These are phyloP conservation scores for Lipomyces japonicus DNA, from an alignment of 805 yeast genomes.

Conservation along the genomic window DNA sequence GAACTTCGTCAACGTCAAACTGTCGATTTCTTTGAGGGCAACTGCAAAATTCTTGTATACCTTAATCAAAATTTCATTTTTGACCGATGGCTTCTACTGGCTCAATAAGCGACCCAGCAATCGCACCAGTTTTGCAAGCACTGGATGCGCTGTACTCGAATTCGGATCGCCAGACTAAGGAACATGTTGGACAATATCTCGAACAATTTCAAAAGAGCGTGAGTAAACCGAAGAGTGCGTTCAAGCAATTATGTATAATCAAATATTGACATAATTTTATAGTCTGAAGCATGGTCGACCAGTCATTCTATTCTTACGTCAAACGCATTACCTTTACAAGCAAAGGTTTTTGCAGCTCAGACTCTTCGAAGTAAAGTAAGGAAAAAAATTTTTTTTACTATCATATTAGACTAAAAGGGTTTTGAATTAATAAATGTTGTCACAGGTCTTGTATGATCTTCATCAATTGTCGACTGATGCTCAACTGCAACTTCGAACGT, in stretches of 20 bases:
- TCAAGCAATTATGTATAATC: no score
- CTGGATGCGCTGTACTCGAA: slow-evolving; percentile 50
- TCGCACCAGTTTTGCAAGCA: slow-evolving; percentile 33
- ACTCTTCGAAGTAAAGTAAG: slow-evolving; percentile 69
- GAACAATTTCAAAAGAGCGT: slow-evolving; percentile 74
- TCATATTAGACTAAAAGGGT: not conserved
- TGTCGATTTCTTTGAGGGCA: no score
- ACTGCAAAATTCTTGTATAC: no score
- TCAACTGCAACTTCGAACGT: slow-evolving; percentile 60
- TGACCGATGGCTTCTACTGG: slow-evolving; percentile 9
- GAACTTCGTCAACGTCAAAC: no score
- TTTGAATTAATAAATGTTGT: not conserved
- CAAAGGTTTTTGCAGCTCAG: slow-evolving; percentile 83
- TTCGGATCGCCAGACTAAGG: slow-evolving; percentile 41
- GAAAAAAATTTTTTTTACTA: not conserved
- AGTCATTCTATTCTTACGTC: slow-evolving; percentile 45
- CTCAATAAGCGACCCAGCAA: slow-evolving; percentile 14
- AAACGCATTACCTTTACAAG: slow-evolving; percentile 44
- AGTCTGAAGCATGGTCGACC: slow-evolving; percentile 65
- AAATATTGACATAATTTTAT: slow-evolving; percentile 1
- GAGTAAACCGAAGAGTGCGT: no score
- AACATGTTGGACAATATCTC: slow-evolving; percentile 52
- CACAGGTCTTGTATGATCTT: slow-evolving; percentile 70
- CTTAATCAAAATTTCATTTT: no score
- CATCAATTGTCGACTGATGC: slow-evolving; percentile 64